phyloP scores from a whole-genome alignment of 495 filamentous ascomycete species.

The Neurospora cerealis region DNA sequence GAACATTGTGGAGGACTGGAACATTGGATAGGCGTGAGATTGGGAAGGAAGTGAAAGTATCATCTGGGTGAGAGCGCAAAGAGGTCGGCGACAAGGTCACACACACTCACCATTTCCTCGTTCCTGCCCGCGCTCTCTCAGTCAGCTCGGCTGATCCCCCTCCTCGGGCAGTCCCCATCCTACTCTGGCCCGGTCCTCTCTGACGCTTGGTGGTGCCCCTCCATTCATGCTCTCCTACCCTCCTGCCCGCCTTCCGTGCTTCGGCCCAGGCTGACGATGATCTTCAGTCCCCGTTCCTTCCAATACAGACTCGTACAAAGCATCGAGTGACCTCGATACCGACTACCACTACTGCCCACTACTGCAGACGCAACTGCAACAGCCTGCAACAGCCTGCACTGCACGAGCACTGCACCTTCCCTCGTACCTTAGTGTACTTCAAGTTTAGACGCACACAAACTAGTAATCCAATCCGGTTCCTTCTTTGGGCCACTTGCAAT shows the following conservation, averaged over 20 bases:
- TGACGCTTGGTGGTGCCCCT: background rate
- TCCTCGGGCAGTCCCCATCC: background rate
- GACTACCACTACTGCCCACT: background rate
- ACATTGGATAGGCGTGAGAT: background rate
- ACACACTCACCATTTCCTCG: background rate
- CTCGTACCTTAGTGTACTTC: background rate
- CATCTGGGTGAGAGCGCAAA: background rate
- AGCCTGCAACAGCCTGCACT: background rate
- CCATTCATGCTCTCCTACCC: background rate
- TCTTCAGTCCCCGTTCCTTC: background rate
- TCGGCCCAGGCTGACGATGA: background rate
- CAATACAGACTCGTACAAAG: background rate
- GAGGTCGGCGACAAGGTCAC: background rate
- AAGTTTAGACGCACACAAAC: background rate
- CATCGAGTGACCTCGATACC: background rate
- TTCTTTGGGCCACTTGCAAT: background rate
- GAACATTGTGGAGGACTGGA: background rate
- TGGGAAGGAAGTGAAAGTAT: background rate
- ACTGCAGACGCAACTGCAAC: background rate
- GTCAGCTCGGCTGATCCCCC: background rate
- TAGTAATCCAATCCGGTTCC: background rate
- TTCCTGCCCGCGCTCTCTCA: background rate
- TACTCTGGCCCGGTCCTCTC: background rate
- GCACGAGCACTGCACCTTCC: background rate
- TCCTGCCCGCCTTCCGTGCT: background rate